Evolutionary conservation across 2,329 filamentous ascomycete species (phyloP).

Genomic region (Hypoxylon sp.): DNA sequence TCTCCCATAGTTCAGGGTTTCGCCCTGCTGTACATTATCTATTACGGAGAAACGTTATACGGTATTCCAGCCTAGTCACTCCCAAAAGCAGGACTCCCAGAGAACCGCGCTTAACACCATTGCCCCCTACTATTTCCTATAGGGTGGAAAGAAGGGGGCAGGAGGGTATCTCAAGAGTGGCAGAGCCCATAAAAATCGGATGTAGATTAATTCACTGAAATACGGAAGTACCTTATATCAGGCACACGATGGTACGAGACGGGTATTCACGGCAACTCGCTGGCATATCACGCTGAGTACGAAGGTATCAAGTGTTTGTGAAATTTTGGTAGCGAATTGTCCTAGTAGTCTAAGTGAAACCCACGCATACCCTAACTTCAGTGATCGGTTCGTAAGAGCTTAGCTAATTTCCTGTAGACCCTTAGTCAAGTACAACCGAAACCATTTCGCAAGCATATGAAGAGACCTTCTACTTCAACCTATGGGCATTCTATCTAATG

Average conservation of each 20-base stretch:
- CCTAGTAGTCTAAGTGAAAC: background rate
- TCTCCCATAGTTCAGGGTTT: background rate
- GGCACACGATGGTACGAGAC: background rate
- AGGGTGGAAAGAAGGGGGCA: background rate
- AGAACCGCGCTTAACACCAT: background rate
- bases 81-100: background rate
- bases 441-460: background rate
- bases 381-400: background rate
- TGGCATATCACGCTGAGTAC: background rate
- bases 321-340: slow-evolving; percentile 7
- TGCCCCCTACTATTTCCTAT: background rate
- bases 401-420: background rate
- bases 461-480: background rate
- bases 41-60: background rate
- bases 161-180: background rate
- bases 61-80: background rate
- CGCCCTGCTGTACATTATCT: background rate
- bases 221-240: background rate
- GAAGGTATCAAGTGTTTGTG: background rate
- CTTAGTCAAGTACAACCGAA: slow-evolving; percentile 1
- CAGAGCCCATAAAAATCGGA: background rate
- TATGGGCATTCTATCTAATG: background rate
- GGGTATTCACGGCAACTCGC: background rate
- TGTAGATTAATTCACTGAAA: background rate
- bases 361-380: background rate